Evolutionary conservation across 2,329 filamentous ascomycete species (phyloP).

Genomic region (Emericellopsis atlantica): DNA sequence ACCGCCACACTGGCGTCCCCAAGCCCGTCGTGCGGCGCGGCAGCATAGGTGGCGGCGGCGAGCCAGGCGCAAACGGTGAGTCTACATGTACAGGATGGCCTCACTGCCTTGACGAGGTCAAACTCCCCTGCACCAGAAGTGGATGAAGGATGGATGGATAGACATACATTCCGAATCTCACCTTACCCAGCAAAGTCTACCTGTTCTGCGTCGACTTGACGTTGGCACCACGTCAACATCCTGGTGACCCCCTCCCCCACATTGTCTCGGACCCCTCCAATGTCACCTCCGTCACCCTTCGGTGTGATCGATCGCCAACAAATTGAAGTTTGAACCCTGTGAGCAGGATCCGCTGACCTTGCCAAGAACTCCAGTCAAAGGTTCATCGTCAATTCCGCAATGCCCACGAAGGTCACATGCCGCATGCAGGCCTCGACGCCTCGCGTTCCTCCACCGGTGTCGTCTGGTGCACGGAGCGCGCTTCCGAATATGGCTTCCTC

Average conservation of each 20-base stretch:
- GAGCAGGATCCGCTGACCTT: background rate
- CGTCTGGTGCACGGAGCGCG: slow-evolving; percentile 83
- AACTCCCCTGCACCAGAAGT: background rate
- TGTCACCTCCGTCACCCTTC: background rate
- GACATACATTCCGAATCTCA: too few relatives aligned
- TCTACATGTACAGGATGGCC: slow-evolving; percentile 1
- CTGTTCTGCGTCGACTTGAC: too few relatives aligned
- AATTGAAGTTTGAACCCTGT: background rate
- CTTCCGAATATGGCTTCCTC: slow-evolving; percentile 75
- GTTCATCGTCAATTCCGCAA: slow-evolving; percentile 82
- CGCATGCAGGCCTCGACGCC: slow-evolving; percentile 83
- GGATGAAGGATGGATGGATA: background rate
- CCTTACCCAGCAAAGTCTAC: too few relatives aligned
- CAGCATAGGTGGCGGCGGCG: slow-evolving; percentile 30
- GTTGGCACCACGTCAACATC: too few relatives aligned
- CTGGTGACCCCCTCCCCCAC: background rate
- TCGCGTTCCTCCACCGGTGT: slow-evolving; percentile 84
- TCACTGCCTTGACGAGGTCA: background rate
- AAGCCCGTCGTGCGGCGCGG: slow-evolving; percentile 41
- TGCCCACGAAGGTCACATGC: slow-evolving; percentile 81
- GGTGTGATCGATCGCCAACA: background rate
- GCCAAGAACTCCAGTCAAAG: slow-evolving; percentile 63
- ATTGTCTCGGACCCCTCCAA: background rate
- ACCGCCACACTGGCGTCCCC: slow-evolving; percentile 50
- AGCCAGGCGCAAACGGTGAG: slow-evolving; percentile 44